These are phyloP conservation scores for Sporobolomyces roseus DNA, from an alignment of 768 basidiomycete species.

Conservation along the genomic window DNA sequence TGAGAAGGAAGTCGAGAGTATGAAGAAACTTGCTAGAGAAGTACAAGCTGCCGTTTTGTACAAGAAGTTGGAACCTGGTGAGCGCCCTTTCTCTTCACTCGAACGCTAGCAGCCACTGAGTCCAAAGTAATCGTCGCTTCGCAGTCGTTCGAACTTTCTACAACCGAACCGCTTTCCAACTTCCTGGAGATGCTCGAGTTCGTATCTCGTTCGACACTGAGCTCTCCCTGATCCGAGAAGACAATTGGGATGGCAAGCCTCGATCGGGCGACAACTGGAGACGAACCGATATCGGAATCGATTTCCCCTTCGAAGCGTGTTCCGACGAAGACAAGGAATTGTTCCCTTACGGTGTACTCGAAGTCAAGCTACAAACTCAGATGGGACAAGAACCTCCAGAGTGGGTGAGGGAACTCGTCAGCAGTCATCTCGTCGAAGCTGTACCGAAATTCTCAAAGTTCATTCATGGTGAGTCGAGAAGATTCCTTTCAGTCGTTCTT, in stretches of 20 bases:
- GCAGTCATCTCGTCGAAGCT: slow-evolving; percentile 90
- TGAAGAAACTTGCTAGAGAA: slow-evolving; percentile 96
- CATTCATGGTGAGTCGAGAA: slow-evolving; percentile 28
- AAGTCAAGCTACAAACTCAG: slow-evolving; percentile 96
- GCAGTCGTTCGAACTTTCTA: slow-evolving; percentile 95
- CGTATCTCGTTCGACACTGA: slow-evolving; percentile 98
- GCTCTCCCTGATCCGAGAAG: slow-evolving; percentile 87
- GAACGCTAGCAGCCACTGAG: not conserved
- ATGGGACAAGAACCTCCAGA: slow-evolving; percentile 89
- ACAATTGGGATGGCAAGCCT: slow-evolving; percentile 80
- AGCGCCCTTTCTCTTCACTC: slow-evolving; percentile 45
- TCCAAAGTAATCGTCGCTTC: not conserved
- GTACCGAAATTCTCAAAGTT: slow-evolving; percentile 88
- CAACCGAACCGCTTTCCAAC: slow-evolving; percentile 97
- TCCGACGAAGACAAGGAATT: slow-evolving; percentile 74
- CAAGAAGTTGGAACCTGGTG: slow-evolving; percentile 75
- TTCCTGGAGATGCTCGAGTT: slow-evolving; percentile 96
- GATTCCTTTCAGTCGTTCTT: not conserved
- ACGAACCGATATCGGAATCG: slow-evolving; percentile 78
- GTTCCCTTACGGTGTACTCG: slow-evolving; percentile 95
- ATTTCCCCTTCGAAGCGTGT: slow-evolving; percentile 79
- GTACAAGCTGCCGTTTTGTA: slow-evolving; percentile 87
- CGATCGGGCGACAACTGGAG: slow-evolving; percentile 91
- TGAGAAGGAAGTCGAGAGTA: slow-evolving; percentile 80
- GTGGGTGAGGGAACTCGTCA: slow-evolving; percentile 95